Evolutionary conservation across 352 stramenopile genomes (phyloP).

Genomic region (Phytophthora idaei): DNA sequence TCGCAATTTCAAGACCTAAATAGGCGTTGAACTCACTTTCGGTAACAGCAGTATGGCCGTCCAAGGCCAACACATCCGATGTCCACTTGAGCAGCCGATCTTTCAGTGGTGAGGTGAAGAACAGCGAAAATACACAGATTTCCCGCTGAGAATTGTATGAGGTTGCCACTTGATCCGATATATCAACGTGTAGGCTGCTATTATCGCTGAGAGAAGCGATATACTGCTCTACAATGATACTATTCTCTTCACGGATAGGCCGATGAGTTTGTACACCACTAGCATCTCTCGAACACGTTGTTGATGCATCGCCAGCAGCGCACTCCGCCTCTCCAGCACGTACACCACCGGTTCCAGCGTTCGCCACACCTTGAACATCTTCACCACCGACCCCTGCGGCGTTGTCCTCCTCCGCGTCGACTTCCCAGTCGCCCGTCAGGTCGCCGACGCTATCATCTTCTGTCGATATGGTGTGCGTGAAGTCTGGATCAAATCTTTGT

Average conservation of each 20-base stretch:
- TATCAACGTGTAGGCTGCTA: constrained; percentile 5
- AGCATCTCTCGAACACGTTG: too few species aligned
- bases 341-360: not conserved
- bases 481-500: not conserved
- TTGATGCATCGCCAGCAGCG: not conserved
- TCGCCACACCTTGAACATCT: not conserved
- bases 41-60: not conserved
- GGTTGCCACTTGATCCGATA: constrained; percentile 2
- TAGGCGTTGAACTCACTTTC: constrained; percentile 23
- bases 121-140: constrained; percentile 10
- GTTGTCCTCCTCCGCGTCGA: not conserved
- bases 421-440: constrained; percentile 3
- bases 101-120: constrained; percentile 8
- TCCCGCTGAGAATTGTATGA: constrained; percentile 7
- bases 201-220: not conserved
- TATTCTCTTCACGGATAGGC: not conserved
- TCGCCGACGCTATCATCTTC: not conserved
- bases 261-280: not conserved
- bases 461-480: not conserved
- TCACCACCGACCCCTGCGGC: not conserved
- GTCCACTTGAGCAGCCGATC: constrained; percentile 6
- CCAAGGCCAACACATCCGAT: constrained; percentile 1
- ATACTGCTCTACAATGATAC: not conserved
- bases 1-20: constrained; percentile 15
- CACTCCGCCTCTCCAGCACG: not conserved